Conservation (phyloP, 2,329 filamentous ascomycete genomes). For the Sclerotinia trifoliorum region DNA sequence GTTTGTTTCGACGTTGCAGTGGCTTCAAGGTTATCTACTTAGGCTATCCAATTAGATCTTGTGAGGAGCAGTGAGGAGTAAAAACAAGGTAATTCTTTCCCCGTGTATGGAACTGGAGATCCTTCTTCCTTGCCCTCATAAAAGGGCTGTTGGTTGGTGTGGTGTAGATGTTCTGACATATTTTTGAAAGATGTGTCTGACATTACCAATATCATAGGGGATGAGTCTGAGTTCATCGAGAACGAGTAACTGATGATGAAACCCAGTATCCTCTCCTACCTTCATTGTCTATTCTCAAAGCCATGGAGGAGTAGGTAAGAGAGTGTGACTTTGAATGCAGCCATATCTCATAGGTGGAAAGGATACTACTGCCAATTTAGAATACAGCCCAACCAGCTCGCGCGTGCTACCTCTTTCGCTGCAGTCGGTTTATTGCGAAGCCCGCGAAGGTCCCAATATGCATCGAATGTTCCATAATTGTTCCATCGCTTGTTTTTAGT, state of each 20-base stretch:
- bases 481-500: constrained; percentile 28
- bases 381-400: not conserved
- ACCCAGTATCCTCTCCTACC: not conserved
- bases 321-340: not conserved
- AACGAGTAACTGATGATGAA: not conserved
- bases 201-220: not conserved
- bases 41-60: constrained; percentile 9
- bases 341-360: not conserved
- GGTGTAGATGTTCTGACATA: not conserved
- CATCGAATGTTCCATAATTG: constrained; percentile 25
- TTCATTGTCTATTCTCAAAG: not conserved
- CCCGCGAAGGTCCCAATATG: not conserved
- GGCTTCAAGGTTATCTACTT: not conserved
- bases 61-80: too few relatives aligned
- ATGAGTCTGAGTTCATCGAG: not conserved
- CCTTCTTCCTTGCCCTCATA: not conserved
- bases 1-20: constrained; percentile 16
- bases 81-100: not conserved
- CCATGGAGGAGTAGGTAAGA: not conserved
- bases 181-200: constrained; percentile 6
- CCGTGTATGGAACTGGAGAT: constrained; percentile 1
- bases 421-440: constrained; percentile 7
- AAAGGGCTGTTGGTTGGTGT: not conserved
- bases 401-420: not conserved
- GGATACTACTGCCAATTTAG: not conserved